Evolutionary conservation across 106 monocot species (phyloP), one percentile per base, ranked within the genome.

Genomic region (Allium fistulosum): DNA sequence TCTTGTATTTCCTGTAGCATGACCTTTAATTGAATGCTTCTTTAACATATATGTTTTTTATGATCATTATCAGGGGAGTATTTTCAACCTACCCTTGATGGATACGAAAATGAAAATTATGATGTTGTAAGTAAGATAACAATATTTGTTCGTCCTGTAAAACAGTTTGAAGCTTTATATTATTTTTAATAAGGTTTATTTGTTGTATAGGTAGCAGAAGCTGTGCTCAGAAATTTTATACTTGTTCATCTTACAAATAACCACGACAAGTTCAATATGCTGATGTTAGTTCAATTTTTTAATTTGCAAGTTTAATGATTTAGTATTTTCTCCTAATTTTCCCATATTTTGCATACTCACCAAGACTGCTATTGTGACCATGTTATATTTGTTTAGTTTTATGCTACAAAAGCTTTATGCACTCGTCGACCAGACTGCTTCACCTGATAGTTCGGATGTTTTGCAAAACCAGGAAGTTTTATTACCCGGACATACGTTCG

Each of bases 351-450:
- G 37, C 37, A 37, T 3, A 28, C 0, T 37, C 37, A 37, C 37
- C 4, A 37, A 37, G 37, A 37, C 5, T 50, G 15, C 45, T 59
- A 58, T 51, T 18, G 28, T 11, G 51, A 51, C 18, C 67, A 37
- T 5, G 37, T 37, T 37, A 37, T 37, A 5, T 37, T 37, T 53
- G 49, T 66, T 12, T 80, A 96, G 96, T 75, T 97, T 97, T 80
- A 87, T 97, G 87, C 74, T 97, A 75, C 97, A 97, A 84, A 97
- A 97, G 66, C 86, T 97, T 46, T 97, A 80, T 84, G 92, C 92
- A 28, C 75, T 97, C 68, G 92, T 92, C 8, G 97, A 97, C 81
- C 82, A 87, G 71, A 97, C 88, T 74, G 82, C 87, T 59, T 65
- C 88, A 48, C 89, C 88, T 64, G 97, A 97, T 82, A 92, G 90